These are phyloP conservation scores for Capsicum chinense DNA, from an alignment of 257 asterid species.

Conservation along the genomic window DNA sequence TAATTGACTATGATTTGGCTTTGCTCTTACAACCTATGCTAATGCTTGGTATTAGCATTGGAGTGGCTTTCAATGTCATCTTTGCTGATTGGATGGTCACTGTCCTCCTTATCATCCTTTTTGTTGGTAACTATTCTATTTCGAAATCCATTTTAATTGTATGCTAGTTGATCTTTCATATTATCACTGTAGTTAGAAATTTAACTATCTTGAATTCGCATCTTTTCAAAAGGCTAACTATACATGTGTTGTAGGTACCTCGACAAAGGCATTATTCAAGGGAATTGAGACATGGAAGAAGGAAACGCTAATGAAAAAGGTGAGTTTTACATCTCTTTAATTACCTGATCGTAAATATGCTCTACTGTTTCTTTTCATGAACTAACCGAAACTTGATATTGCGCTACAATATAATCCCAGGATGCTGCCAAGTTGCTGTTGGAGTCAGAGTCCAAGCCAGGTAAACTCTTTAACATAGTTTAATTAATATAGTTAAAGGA, in stretches of 20 bases:
- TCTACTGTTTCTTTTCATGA: not conserved
- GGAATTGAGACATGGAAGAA: slow-evolving; percentile 53
- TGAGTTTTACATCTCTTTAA: not conserved
- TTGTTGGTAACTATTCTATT: slow-evolving; percentile 36
- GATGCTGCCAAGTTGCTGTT: slow-evolving; percentile 34
- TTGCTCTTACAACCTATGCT: slow-evolving; percentile 50
- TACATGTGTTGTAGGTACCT: slow-evolving; percentile 37
- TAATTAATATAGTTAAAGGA: not conserved
- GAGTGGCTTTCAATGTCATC: slow-evolving; percentile 50
- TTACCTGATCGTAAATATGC: too few species aligned
- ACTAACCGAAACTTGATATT: not conserved
- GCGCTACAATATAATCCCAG: slow-evolving; percentile 22
- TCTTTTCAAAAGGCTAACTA: not conserved
- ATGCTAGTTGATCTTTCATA: not conserved
- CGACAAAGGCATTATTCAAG: slow-evolving; percentile 44
- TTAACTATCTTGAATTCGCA: not conserved
- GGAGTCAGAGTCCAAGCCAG: slow-evolving; percentile 39
- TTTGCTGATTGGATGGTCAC: slow-evolving; percentile 55
- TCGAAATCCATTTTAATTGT: not conserved
- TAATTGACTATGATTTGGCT: slow-evolving; percentile 49
- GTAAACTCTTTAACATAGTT: slow-evolving; percentile 18
- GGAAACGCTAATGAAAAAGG: slow-evolving; percentile 43
- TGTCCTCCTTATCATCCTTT: slow-evolving; percentile 46
- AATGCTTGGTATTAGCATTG: slow-evolving; percentile 53
- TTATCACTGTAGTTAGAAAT: not conserved